These are phyloP conservation scores for Picochlorum sp. DNA, from an alignment of 139 green algal species.

Conservation along the genomic window DNA sequence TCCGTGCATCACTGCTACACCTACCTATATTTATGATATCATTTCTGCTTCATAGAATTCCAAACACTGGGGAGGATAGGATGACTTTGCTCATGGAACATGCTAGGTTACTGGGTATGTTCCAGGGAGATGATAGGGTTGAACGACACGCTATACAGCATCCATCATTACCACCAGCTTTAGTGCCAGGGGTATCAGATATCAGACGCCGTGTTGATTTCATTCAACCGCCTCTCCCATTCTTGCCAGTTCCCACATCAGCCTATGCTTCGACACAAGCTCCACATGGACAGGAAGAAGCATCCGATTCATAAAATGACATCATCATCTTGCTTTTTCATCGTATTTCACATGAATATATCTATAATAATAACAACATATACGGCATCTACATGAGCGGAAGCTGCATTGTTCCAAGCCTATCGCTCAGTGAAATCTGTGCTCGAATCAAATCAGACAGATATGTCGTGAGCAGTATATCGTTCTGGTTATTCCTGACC, in stretches of 20 bases:
- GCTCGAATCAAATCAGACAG: conserved; percentile 75
- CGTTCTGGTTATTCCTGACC: conserved; percentile 76
- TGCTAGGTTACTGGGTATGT: conserved; percentile 15
- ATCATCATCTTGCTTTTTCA: not conserved
- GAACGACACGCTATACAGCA: not conserved
- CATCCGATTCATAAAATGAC: not conserved
- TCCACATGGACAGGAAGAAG: too few species aligned
- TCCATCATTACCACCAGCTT: not conserved
- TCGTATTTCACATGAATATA: not conserved
- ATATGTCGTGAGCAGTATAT: conserved; percentile 79
- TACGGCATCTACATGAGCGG: conserved; percentile 51
- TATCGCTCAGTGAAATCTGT: conserved; percentile 84
- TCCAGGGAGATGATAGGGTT: not conserved
- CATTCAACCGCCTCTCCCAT: not conserved
- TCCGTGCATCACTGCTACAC: conserved; percentile 80
- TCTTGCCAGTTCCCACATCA: too few species aligned
- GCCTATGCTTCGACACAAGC: too few species aligned
- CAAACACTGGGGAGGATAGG: conserved; percentile 34
- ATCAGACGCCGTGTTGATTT: not conserved
- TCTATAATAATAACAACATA: not conserved
- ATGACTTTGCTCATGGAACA: conserved; percentile 16
- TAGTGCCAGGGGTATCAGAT: not conserved
- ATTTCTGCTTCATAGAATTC: conserved; percentile 73
- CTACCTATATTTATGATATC: conserved; percentile 79
- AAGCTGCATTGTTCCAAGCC: conserved; percentile 71